Conservation (phyloP, 306 rosid genomes). For the Geum urbanum region DNA sequence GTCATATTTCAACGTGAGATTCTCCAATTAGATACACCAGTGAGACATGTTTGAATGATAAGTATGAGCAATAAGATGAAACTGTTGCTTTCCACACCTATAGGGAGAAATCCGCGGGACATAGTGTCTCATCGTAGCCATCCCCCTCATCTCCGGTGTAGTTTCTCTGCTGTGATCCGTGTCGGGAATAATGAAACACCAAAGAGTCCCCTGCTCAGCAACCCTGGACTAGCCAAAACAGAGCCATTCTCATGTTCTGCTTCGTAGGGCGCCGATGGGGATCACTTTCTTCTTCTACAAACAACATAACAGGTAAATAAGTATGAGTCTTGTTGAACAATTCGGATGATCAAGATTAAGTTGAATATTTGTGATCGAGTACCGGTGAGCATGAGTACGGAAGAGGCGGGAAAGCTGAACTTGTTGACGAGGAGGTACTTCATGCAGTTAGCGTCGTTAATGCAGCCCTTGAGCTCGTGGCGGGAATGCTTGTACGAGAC, state of each 20-base stretch:
- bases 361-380: not conserved
- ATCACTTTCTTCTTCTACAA: conserved; percentile 45
- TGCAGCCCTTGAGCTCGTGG: conserved; percentile 42
- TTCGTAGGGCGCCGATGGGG: conserved; percentile 36
- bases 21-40: conserved; percentile 19
- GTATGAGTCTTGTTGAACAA: too few species aligned
- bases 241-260: conserved; percentile 39
- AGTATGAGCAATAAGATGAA: not conserved
- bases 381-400: conserved; percentile 50
- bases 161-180: conserved; percentile 46
- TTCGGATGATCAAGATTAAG: not conserved
- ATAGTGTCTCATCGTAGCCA: conserved; percentile 46
- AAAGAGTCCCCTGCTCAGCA: conserved; percentile 48
- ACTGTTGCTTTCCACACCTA: not conserved
- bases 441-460: conserved; percentile 54
- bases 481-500: conserved; percentile 35
- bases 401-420: conserved; percentile 40
- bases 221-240: conserved; percentile 45
- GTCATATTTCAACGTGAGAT: too few species aligned
- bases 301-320: not conserved
- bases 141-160: conserved; percentile 43
- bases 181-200: conserved; percentile 51
- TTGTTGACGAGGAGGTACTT: conserved; percentile 41
- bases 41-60: not conserved
- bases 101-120: conserved; percentile 40